phyloP scores from a whole-genome alignment of 1,139 yeast species.

The Scheffersomyces cryptocercus region DNA sequence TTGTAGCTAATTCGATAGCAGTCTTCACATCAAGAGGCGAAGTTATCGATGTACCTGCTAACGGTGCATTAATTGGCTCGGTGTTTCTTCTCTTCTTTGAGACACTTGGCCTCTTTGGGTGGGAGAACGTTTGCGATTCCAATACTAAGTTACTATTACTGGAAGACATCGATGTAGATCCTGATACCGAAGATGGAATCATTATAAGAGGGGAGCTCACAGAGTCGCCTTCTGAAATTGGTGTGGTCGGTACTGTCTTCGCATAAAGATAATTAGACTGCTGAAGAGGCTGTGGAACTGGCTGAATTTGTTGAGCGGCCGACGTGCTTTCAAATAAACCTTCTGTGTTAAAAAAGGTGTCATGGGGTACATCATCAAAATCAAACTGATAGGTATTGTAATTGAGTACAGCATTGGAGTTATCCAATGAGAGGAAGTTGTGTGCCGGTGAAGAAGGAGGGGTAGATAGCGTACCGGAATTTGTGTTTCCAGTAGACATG shows the following conservation, averaged over 20 bases:
- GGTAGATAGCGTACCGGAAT: neutral
- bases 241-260: slow-evolving; percentile 1
- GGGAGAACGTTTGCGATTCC: neutral
- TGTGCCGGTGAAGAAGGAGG: neutral
- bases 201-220: neutral
- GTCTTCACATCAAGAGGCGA: slow-evolving; percentile 10
- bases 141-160: neutral
- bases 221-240: neutral
- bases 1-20: slow-evolving; percentile 14
- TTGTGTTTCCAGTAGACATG: neutral
- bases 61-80: neutral
- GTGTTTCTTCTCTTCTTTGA: neutral
- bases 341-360: neutral
- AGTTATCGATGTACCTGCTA: neutral
- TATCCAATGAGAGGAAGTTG: neutral
- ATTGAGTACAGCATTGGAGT: neutral
- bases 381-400: neutral
- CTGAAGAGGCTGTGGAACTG: too few species aligned
- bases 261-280: neutral
- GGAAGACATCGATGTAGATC: neutral
- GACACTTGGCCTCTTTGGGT: too few species aligned
- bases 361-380: neutral
- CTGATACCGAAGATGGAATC: neutral
- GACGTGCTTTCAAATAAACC: neutral
- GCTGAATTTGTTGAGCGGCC: too few species aligned